Base-by-base conservation (phyloP, 352 stramenopile species). In the Pythium scleroteichum region DNA sequence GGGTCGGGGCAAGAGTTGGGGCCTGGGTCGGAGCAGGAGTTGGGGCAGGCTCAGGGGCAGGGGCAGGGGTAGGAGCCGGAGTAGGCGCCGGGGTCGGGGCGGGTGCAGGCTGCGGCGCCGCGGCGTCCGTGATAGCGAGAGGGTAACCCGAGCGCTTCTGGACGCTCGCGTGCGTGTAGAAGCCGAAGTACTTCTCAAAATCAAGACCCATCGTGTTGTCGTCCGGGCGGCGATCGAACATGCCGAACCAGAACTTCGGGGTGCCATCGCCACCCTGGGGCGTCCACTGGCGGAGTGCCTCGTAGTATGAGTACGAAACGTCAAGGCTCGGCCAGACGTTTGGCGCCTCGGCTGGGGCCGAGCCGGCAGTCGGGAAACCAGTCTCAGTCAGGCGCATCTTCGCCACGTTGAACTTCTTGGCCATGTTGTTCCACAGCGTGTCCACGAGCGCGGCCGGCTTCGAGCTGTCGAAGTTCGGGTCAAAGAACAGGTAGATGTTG, bases 401-500 rank as follows among this genome's bases (percentile, higher is more conserved):
- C 32, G 44, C 49, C 12, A 75, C 59, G 2, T 62, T 55, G 33
- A 73, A 83, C 41, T 74, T 76, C 38, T 63, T 33, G 9, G 64
- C 63, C 64, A 85, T 79, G 12, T 71, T 53, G 38, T 75, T 60
- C 75, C 74, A 89, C 17, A 75, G 57, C 13, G 64, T 52, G 29
- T 86, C 54, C 23, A 84, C 52, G 44, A 85, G 62, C 12, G 67
- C 76, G 13, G 61, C 58, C 10, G 74, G 75, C 16, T 86, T 62
- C 39, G 49, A 73, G 22, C 59, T 53, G 44, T 86, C 67, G 63
- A 86, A 87, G 55, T 72, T 82, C 51, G 72, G 51, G 50, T 79
- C 66, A 32, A 87, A 87, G 62, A 82, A 87, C 40, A 74, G 76
- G 53, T 83, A 86, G 61, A 83, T 83, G 40, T 76, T 83, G n/a